A percentile compares a stretch with the other conserved stretches of the same genome.
Evolutionary conservation across 106 monocot genomes (phyloP).

Genomic region (Allium cepa): DNA sequence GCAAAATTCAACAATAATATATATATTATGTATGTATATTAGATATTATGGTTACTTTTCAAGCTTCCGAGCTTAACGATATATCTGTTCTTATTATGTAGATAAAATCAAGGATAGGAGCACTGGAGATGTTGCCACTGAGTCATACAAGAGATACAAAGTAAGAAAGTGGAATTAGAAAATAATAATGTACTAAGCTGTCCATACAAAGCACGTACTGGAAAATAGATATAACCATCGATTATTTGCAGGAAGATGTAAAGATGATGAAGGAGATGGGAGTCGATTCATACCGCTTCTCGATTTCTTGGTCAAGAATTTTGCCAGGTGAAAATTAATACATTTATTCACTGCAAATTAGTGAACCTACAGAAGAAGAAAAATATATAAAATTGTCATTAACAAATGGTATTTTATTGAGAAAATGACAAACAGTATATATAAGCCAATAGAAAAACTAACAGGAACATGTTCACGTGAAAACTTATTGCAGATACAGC

Average conservation of each 20-base stretch:
- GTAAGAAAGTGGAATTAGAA: background rate
- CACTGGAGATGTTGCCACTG: background rate
- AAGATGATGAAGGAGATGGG: slow-evolving; percentile 6
- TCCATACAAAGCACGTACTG: background rate
- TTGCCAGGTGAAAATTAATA: slow-evolving; percentile 5
- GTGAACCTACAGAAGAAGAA: no score
- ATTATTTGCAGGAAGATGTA: slow-evolving; percentile 7
- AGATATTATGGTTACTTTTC: no score
- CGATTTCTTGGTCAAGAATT: slow-evolving; percentile 22
- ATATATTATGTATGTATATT: no score
- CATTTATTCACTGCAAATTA: background rate
- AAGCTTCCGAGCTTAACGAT: no score
- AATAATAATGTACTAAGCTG: background rate
- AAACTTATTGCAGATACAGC: no score
- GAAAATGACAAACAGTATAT: no score
- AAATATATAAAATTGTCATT: no score
- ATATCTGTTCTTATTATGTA: background rate
- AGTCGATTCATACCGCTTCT: slow-evolving; percentile 14
- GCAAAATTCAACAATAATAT: no score
- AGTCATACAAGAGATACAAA: slow-evolving; percentile 10
- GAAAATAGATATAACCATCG: background rate
- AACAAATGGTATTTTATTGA: no score
- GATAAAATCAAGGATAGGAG: background rate
- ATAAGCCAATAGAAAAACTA: no score
- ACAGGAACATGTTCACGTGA: no score